Conservation (phyloP, 2,329 filamentous ascomycete genomes). For the Colletotrichum sp. region DNA sequence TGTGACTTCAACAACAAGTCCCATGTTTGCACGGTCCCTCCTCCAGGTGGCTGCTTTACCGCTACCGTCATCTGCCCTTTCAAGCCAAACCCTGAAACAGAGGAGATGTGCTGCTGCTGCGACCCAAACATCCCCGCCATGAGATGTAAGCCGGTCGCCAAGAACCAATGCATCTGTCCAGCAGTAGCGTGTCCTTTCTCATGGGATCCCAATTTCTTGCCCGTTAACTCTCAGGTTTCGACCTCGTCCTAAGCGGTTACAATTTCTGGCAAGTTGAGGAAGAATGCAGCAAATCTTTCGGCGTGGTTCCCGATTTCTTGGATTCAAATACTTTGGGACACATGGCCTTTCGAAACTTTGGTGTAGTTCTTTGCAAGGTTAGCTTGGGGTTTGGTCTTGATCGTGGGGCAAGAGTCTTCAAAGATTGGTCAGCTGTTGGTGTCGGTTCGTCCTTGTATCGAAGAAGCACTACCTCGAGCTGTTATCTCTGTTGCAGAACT, state of each 20-base stretch:
- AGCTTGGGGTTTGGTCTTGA: background rate
- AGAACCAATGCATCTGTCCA: background rate
- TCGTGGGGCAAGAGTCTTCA: background rate
- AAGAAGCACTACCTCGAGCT: background rate
- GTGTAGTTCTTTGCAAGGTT: background rate
- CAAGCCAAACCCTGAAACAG: conserved; percentile 22
- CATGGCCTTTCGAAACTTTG: background rate
- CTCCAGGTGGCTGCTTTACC: background rate
- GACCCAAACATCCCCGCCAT: background rate
- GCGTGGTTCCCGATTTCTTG: background rate
- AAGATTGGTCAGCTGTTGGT: background rate
- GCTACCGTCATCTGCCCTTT: background rate
- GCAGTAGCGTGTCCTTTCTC: background rate
- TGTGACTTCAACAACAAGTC: background rate
- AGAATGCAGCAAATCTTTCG: background rate
- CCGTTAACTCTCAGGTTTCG: background rate
- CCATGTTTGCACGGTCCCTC: background rate
- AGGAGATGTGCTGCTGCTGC: conserved; percentile 24
- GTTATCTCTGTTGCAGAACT: background rate
- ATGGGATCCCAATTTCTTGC: background rate
- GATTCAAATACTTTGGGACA: background rate
- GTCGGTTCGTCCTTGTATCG: background rate
- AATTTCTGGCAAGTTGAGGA: background rate
- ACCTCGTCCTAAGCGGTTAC: background rate
- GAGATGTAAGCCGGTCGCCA: background rate